Conservation (phyloP, 345 rosid genomes). For the Lagerstroemia speciosa region DNA sequence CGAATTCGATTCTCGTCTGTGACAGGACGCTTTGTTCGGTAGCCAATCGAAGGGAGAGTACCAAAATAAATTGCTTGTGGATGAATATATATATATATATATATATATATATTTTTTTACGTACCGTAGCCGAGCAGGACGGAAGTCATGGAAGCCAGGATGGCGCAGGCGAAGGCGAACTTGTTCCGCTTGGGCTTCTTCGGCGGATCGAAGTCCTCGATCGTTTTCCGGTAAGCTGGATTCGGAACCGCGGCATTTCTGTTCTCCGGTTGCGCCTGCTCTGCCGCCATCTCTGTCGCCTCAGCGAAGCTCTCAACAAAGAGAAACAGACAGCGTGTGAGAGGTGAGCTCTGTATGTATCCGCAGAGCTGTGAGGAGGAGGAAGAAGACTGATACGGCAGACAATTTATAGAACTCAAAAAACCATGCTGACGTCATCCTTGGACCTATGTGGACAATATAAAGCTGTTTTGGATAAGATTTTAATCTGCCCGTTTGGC, state of each 20-base stretch:
- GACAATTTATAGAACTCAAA: neutral
- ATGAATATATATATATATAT: too few species aligned
- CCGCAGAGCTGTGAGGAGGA: neutral
- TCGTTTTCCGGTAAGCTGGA: neutral
- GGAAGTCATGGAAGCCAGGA: conserved; percentile 73
- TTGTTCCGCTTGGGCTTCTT: conserved; percentile 42
- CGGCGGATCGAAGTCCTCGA: conserved; percentile 39
- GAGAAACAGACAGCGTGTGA: neutral
- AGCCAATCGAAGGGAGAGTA: too few species aligned
- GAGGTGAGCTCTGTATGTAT: neutral
- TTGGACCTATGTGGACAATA: neutral
- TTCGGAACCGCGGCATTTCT: neutral
- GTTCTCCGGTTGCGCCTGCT: neutral
- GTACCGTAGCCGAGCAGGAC: conserved; percentile 73
- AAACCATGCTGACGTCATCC: neutral
- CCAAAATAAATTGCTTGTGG: too few species aligned
- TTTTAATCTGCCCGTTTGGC: too few species aligned
- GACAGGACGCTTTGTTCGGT: too few species aligned
- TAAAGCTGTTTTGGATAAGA: neutral
- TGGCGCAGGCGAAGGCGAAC: conserved; percentile 55
- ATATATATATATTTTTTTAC: too few species aligned
- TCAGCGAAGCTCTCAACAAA: neutral
- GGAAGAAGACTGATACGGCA: neutral
- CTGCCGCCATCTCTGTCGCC: conserved; percentile 1
- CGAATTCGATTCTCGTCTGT: too few species aligned